Base-by-base conservation (phyloP, 2,329 filamentous ascomycete genomes). In the Sarocladium oryzae region DNA sequence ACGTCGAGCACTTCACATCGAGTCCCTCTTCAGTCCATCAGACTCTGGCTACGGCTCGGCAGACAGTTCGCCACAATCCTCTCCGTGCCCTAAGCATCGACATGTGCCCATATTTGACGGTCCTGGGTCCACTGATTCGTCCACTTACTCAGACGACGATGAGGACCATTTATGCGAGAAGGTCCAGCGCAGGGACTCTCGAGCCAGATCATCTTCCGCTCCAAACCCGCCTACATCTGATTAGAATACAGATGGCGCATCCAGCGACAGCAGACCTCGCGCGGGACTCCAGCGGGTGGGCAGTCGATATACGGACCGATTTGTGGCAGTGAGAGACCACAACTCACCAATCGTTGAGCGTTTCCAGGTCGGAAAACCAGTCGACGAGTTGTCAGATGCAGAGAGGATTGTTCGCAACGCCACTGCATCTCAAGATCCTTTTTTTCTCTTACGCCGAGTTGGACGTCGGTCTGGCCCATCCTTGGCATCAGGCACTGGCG, bases 341-440 rank as follows among this genome's bases (percentile, higher is more conserved):
- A 53, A 55, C 1, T 62, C 66, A 16, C 61, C 70, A 1, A 60
- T 63, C 2, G 61, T 65, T 2, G 72, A 80, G 50, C 73, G 69
- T 48, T 77, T 75, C 54, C 70, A 67, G 45, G 71, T 72, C 10
- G 71, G 66, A 23, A 78, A 74, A 59, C 59, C 65, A 10, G 56
- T 67, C 2, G 60, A 70, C 16, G 64, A 72, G 23, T 61, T 80
- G 36, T 73, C 73, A 0, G 53, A 63, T 1, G 56, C 62, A 1
- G 77, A 81, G 56, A 72, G 66, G 36, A 53, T 78, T 8, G 58
- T 71, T 11, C 72, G 76, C 28, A 69, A 71, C 45, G 66, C 68
- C 26, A 61, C 60, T 21, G 69, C 65, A 28, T 66, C 69, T 2
- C 56, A 62, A 3, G 75, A 78, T 53, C 67, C 71, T 1, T 80